Evolutionary conservation across 108 stramenopile genomes (phyloP).

Genomic region (Cyclotella atomus): DNA sequence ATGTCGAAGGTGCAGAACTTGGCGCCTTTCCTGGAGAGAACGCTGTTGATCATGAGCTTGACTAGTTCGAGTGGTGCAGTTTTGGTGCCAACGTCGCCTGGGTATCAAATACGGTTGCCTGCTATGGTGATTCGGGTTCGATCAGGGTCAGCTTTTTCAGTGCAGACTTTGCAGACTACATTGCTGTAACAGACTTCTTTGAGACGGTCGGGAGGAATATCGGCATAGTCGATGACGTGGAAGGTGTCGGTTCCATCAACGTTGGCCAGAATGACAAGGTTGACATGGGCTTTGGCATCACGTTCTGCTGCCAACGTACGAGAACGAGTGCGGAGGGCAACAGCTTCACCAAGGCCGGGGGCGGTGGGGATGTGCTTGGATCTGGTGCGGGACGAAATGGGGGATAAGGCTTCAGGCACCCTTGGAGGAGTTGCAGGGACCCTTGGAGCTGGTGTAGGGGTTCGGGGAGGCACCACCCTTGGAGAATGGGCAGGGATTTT

Average conservation of each 20-base stretch:
- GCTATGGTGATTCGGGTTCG: conserved; percentile 41
- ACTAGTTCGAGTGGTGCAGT: conserved; percentile 36
- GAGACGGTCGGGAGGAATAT: no score
- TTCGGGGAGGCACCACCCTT: conserved; percentile 10
- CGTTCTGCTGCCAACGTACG: background rate
- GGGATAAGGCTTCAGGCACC: background rate
- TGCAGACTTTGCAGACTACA: conserved; percentile 20
- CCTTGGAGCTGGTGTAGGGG: background rate
- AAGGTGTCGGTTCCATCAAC: conserved; percentile 20
- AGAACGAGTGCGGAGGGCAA: background rate
- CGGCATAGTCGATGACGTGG: conserved; percentile 2
- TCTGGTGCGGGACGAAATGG: background rate
- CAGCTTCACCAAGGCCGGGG: no score
- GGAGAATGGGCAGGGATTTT: background rate
- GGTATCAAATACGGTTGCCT: conserved; percentile 42
- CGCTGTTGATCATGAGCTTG: conserved; percentile 57
- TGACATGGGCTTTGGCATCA: background rate
- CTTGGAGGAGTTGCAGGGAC: conserved; percentile 1
- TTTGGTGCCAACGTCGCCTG: conserved; percentile 28
- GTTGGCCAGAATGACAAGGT: background rate
- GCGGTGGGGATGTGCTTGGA: background rate
- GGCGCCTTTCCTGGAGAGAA: conserved; percentile 27
- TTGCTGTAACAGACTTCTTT: no score
- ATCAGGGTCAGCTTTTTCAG: conserved; percentile 32
- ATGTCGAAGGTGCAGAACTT: no score